These are phyloP conservation scores for Tricholoma saponaceum DNA, from an alignment of 768 basidiomycete genomes.

Conservation along the genomic window DNA sequence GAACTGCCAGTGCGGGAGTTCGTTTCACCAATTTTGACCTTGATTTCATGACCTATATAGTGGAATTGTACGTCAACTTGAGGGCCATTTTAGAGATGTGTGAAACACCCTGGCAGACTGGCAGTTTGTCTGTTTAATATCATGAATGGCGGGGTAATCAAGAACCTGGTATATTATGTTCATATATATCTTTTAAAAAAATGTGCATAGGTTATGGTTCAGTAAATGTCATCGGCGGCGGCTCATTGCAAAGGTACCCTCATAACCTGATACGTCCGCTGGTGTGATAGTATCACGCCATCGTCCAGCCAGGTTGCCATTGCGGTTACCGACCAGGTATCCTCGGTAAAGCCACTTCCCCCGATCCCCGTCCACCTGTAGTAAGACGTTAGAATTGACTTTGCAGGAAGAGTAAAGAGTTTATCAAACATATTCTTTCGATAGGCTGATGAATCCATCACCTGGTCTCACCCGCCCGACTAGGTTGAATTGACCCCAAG, in stretches of 20 bases:
- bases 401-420: neutral
- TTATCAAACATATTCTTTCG: conserved; percentile 76
- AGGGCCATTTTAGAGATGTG: too few relatives aligned
- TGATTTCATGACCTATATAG: too few relatives aligned
- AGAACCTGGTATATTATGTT: neutral
- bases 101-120: too few relatives aligned
- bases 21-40: too few relatives aligned
- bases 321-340: conserved; percentile 65
- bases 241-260: conserved; percentile 81
- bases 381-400: neutral
- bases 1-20: too few relatives aligned
- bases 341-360: conserved; percentile 87
- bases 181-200: neutral
- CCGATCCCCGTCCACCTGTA: conserved; percentile 63
- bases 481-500: conserved; percentile 85
- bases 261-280: conserved; percentile 63
- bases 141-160: neutral
- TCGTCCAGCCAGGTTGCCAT: conserved; percentile 74
- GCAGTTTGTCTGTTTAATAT: too few relatives aligned
- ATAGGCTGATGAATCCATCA: conserved; percentile 77
- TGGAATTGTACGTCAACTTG: too few relatives aligned
- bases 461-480: conserved; percentile 75
- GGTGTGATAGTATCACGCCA: conserved; percentile 85
- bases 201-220: neutral
- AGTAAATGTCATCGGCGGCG: conserved; percentile 49